These are phyloP conservation scores for Musa balbisiana DNA, from an alignment of 202 grass and related monocot genomes.

Conservation along the genomic window DNA sequence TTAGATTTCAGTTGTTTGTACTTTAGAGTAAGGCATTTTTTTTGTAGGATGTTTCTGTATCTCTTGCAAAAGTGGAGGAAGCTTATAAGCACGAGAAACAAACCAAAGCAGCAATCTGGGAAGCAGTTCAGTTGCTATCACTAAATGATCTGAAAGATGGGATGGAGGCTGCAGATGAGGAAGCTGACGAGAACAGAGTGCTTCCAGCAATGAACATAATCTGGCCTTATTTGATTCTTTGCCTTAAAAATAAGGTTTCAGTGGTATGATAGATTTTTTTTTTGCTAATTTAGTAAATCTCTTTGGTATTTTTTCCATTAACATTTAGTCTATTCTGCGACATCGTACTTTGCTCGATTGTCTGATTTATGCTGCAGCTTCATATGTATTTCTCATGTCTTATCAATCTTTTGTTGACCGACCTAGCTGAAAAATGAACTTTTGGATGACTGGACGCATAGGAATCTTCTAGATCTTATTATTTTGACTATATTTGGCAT, in stretches of 20 bases:
- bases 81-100: conserved; percentile 71
- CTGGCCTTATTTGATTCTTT: conserved; percentile 84
- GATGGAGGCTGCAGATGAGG: conserved; percentile 45
- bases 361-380: not conserved
- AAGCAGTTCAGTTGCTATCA: conserved; percentile 60
- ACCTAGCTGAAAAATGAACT: not conserved
- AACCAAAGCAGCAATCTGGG: conserved; percentile 60
- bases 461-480: not conserved
- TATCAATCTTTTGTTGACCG: not conserved
- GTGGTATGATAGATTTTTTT: conserved; percentile 42
- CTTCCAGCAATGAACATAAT: conserved; percentile 94
- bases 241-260: conserved; percentile 88
- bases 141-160: conserved; percentile 54
- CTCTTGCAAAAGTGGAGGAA: conserved; percentile 74
- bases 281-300: conserved; percentile 14
- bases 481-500: not conserved
- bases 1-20: not conserved
- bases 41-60: conserved; percentile 51
- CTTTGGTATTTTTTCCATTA: not conserved
- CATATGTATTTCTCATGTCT: not conserved
- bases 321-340: not conserved
- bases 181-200: conserved; percentile 77
- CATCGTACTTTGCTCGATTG: not conserved
- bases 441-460: not conserved
- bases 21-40: conserved; percentile 6